A percentile compares a stretch with the other conserved stretches of the same genome.
Conservation (phyloP, 352 stramenopile species). For the Phytopythium litorale region DNA sequence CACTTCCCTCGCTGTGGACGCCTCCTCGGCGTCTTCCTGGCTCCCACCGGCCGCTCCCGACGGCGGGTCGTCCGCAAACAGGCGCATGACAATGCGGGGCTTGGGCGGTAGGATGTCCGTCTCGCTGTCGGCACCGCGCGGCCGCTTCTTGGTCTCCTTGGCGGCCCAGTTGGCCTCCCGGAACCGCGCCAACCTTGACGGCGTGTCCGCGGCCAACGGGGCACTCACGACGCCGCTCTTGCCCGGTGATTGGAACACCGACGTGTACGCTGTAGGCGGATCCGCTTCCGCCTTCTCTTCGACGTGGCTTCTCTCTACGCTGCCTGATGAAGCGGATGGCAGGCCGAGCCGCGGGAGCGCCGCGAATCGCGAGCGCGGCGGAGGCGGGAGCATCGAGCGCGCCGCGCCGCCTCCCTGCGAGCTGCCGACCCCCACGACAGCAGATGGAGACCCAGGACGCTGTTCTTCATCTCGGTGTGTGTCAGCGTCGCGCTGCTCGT, state of each 20-base stretch:
- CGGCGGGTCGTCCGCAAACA: constrained; percentile 9
- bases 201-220: constrained; percentile 5
- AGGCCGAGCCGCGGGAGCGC: constrained; percentile 1
- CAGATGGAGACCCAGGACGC: too few relatives aligned
- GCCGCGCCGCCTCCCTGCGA: neutral
- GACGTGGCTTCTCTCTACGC: neutral
- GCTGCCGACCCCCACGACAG: too few relatives aligned
- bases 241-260: constrained; percentile 3
- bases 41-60: neutral
- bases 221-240: neutral
- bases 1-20: neutral
- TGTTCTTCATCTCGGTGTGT: neutral
- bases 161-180: constrained; percentile 13
- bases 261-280: neutral
- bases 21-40: neutral
- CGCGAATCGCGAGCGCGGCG: constrained; percentile 2
- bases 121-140: constrained; percentile 5
- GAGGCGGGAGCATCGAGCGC: constrained; percentile 3
- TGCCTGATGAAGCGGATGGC: neutral
- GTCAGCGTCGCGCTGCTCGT: neutral
- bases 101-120: constrained; percentile 8
- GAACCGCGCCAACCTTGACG: constrained; percentile 15
- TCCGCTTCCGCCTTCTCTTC: neutral
- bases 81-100: constrained; percentile 5
- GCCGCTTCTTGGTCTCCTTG: constrained; percentile 11